Percentiles rank a stretch among this genome's conserved stretches.
Conservation (phyloP, 2,329 filamentous ascomycete genomes). For the Lojkania enalia region DNA sequence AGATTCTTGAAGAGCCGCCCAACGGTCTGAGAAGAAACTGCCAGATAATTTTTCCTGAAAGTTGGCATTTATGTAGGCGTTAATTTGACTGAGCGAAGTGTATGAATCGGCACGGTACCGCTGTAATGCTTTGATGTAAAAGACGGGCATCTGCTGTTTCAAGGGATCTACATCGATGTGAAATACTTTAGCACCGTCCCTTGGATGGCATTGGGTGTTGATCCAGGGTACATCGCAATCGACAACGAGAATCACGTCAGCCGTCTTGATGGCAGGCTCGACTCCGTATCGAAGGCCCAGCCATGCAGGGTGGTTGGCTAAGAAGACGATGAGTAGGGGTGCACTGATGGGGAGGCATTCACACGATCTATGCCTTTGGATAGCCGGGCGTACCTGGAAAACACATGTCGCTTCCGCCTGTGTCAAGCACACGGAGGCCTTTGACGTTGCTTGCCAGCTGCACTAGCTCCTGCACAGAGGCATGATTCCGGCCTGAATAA, state of each 20-base stretch:
- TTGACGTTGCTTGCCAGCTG: conserved; percentile 69
- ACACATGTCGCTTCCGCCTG: conserved; percentile 78
- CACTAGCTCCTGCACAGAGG: conserved; percentile 63
- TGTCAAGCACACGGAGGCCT: conserved; percentile 72
- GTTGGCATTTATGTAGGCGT: conserved; percentile 58
- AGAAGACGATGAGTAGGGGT: not conserved
- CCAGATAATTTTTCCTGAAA: conserved; percentile 45
- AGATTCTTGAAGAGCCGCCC: conserved; percentile 58
- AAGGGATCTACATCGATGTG: conserved; percentile 70
- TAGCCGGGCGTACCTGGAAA: conserved; percentile 59
- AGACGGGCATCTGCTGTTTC: conserved; percentile 64
- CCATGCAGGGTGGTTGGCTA: conserved; percentile 58
- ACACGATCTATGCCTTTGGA: not conserved
- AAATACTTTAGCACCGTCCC: conserved; percentile 59
- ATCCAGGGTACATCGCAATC: conserved; percentile 96
- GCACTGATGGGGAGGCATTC: not conserved
- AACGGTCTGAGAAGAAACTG: conserved; percentile 51
- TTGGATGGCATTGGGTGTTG: conserved; percentile 70
- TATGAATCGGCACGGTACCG: conserved; percentile 57
- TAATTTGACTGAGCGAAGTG: conserved; percentile 70
- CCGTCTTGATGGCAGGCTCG: conserved; percentile 72
- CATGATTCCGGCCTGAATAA: conserved; percentile 71
- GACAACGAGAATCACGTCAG: conserved; percentile 82
- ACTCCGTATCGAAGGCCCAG: conserved; percentile 70
- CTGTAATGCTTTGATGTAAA: conserved; percentile 58